A percentile compares a stretch with the other conserved stretches of the same genome.
Evolutionary conservation across 192 early-diverging fungal species (phyloP).

Genomic region (Rhizophagus prolifer): DNA sequence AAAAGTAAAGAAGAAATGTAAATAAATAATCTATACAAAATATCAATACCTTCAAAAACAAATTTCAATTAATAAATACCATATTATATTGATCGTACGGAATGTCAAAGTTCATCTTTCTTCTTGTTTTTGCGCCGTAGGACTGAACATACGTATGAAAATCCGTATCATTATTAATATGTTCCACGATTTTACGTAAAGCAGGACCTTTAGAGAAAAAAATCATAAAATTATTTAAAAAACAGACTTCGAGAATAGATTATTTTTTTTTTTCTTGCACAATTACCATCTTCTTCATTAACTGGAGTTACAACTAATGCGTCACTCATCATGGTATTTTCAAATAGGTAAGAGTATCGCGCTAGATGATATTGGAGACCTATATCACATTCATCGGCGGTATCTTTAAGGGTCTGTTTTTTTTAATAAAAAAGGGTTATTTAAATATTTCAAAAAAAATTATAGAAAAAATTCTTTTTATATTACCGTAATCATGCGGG

Average conservation of each 20-base stretch:
- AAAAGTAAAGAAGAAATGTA: constrained; percentile 4
- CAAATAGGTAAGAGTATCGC: constrained; percentile 79
- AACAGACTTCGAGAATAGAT: not conserved
- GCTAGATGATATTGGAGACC: constrained; percentile 76
- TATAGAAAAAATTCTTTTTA: not conserved
- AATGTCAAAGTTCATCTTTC: constrained; percentile 35
- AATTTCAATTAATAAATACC: constrained; percentile 20
- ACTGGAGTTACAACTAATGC: constrained; percentile 38
- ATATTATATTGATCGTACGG: constrained; percentile 48
- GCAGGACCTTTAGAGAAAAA: constrained; percentile 31
- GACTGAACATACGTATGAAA: constrained; percentile 48
- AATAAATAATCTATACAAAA: not conserved
- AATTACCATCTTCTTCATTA: constrained; percentile 32
- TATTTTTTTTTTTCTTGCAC: not conserved
- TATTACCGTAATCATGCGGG: constrained; percentile 73
- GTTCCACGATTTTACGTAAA: constrained; percentile 50
- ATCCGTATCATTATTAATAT: constrained; percentile 62
- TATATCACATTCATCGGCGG: constrained; percentile 82
- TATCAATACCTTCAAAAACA: constrained; percentile 1
- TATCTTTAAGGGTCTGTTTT: constrained; percentile 68
- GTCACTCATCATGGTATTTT: constrained; percentile 65
- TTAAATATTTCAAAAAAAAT: not conserved
- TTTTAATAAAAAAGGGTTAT: not conserved
- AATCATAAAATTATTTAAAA: not conserved
- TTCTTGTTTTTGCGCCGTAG: constrained; percentile 30